Conservation (phyloP, 192 early-diverging fungal species). For the Endogone sp. region DNA sequence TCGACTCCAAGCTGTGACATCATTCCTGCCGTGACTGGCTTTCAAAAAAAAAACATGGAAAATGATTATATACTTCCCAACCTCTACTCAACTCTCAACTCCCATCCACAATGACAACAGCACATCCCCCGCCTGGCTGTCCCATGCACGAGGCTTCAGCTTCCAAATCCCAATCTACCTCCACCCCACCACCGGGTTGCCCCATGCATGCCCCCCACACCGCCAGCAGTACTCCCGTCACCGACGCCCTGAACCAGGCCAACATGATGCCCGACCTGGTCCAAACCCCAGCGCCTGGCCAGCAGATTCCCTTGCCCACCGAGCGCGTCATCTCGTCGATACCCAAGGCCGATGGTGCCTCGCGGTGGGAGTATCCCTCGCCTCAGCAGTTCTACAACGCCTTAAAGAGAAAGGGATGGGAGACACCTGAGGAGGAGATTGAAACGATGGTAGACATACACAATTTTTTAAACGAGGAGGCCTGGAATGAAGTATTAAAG, state of each 20-base stretch:
- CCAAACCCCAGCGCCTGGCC: slow-evolving; percentile 63
- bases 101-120: neutral
- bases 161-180: slow-evolving; percentile 16
- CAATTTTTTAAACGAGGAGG: slow-evolving; percentile 95
- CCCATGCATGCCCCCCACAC: slow-evolving; percentile 31
- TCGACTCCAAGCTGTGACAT: neutral
- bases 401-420: slow-evolving; percentile 78
- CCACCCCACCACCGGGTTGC: slow-evolving; percentile 38
- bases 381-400: slow-evolving; percentile 92
- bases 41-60: neutral
- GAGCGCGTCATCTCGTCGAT: slow-evolving; percentile 82
- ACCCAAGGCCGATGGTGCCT: slow-evolving; percentile 49
- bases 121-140: slow-evolving; percentile 38
- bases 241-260: slow-evolving; percentile 60
- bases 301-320: slow-evolving; percentile 69
- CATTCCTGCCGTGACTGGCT: neutral
- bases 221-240: slow-evolving; percentile 26
- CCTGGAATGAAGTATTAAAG: slow-evolving; percentile 91
- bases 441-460: slow-evolving; percentile 97
- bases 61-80: no score
- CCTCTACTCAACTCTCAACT: neutral
- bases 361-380: slow-evolving; percentile 85
- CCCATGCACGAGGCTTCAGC: slow-evolving; percentile 38
- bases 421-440: slow-evolving; percentile 77
- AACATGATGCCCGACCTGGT: slow-evolving; percentile 91